Evolutionary conservation across 1,284 basidiomycete species (phyloP).

Genomic region (Trametes polyzona): DNA sequence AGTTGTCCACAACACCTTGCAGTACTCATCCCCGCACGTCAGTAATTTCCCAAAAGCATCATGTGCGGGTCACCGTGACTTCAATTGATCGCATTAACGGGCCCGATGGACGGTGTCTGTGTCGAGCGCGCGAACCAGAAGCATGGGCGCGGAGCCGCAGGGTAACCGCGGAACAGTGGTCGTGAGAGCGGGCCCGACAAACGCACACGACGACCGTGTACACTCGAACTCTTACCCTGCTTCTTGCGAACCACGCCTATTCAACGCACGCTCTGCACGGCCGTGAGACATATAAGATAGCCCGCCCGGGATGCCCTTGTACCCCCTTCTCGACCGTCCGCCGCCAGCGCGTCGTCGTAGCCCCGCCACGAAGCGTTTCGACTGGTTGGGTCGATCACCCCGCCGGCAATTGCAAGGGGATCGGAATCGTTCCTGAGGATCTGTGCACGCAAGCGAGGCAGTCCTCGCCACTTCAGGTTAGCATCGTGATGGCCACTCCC

Average conservation of each 20-base stretch:
- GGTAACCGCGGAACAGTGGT: background rate
- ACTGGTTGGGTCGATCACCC: background rate
- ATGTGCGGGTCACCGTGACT: too few relatives aligned
- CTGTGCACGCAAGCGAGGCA: background rate
- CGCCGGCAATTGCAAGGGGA: background rate
- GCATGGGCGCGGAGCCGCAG: background rate
- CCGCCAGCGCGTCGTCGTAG: background rate
- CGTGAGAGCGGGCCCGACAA: background rate
- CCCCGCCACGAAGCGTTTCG: too few relatives aligned
- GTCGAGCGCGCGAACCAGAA: background rate
- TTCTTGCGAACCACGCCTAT: background rate
- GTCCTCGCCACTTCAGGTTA: background rate
- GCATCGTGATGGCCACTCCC: background rate
- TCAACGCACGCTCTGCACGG: background rate
- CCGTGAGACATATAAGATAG: slow-evolving; percentile 1
- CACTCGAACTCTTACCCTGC: background rate
- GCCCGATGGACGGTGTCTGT: background rate
- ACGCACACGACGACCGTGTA: background rate
- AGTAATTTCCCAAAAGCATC: background rate
- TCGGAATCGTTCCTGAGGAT: background rate
- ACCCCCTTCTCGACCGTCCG: background rate
- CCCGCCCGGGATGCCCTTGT: background rate
- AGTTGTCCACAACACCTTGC: background rate
- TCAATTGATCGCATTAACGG: too few relatives aligned
- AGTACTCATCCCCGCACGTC: background rate